Percentiles rank a stretch among this genome's conserved stretches.
Evolutionary conservation across 768 basidiomycete species (phyloP).

Genomic region (Hypsizygus marmoreus): DNA sequence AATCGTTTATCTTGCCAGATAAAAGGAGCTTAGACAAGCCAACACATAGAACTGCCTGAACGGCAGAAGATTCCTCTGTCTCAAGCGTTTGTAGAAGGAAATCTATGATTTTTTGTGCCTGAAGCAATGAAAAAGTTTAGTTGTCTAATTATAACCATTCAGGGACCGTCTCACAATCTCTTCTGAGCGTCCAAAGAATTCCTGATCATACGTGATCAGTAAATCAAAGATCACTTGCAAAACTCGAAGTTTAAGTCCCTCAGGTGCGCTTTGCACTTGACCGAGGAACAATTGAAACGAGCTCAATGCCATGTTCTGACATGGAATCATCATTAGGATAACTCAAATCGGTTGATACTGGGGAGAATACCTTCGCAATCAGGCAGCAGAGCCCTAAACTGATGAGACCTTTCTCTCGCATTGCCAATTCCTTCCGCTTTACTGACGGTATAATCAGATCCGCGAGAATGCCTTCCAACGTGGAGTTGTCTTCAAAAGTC

Average conservation of each 20-base stretch:
- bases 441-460: constrained; percentile 93
- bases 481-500: constrained; percentile 78
- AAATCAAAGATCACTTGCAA: constrained; percentile 89
- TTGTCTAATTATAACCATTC: not conserved
- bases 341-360: not conserved
- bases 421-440: constrained; percentile 78
- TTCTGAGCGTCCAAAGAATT: constrained; percentile 60
- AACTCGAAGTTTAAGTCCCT: constrained; percentile 74
- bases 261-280: constrained; percentile 77
- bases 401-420: constrained; percentile 80
- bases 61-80: constrained; percentile 69
- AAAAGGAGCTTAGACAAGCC: constrained; percentile 90
- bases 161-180: constrained; percentile 40
- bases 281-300: constrained; percentile 85
- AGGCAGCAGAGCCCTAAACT: constrained; percentile 84
- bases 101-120: constrained; percentile 45
- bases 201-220: constrained; percentile 84
- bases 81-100: constrained; percentile 54
- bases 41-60: constrained; percentile 77
- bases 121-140: not conserved
- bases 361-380: constrained; percentile 63
- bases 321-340: not conserved
- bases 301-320: constrained; percentile 58
- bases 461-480: constrained; percentile 75
- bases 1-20: constrained; percentile 79